Percentiles rank a stretch among this genome's conserved stretches.
These are phyloP conservation scores for Erysimum cheiri DNA, from an alignment of 441 rosid genomes.

Conservation along the genomic window DNA sequence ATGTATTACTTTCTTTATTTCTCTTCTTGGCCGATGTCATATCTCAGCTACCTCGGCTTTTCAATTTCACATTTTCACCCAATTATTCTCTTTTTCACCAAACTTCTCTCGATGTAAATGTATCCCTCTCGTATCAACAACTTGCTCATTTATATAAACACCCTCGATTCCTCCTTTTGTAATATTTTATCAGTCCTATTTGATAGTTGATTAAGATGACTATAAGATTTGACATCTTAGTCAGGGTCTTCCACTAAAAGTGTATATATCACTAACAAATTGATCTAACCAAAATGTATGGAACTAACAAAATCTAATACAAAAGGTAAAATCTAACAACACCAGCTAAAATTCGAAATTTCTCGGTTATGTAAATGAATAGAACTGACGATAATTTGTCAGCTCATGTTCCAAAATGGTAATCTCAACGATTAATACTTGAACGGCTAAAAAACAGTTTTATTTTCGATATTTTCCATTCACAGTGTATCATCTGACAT, in stretches of 20 bases:
- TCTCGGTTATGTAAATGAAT: not conserved
- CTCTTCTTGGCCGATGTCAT: constrained; percentile 9
- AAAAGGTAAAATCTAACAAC: not conserved
- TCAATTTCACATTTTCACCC: constrained; percentile 16
- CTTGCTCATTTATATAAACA: constrained; percentile 23
- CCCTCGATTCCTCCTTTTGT: constrained; percentile 1
- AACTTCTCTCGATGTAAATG: constrained; percentile 35
- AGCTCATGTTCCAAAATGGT: not conserved
- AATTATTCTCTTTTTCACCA: constrained; percentile 34
- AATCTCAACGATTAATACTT: not conserved
- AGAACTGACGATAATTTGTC: not conserved
- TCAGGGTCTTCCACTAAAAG: not conserved
- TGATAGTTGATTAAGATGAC: constrained; percentile 17
- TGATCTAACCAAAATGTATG: constrained; percentile 1
- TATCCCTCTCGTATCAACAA: constrained; percentile 6
- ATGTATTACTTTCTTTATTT: not conserved
- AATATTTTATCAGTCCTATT: not conserved
- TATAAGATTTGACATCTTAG: constrained; percentile 10
- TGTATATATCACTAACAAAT: not conserved
- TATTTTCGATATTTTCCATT: not conserved
- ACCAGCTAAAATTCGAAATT: constrained; percentile 3
- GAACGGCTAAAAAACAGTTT: not conserved
- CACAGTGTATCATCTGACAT: not conserved
- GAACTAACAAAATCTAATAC: constrained; percentile 18
- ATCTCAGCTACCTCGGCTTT: constrained; percentile 3